These are phyloP conservation scores for Rhodotorula diobovata DNA, from an alignment of 768 basidiomycete species.

Conservation along the genomic window DNA sequence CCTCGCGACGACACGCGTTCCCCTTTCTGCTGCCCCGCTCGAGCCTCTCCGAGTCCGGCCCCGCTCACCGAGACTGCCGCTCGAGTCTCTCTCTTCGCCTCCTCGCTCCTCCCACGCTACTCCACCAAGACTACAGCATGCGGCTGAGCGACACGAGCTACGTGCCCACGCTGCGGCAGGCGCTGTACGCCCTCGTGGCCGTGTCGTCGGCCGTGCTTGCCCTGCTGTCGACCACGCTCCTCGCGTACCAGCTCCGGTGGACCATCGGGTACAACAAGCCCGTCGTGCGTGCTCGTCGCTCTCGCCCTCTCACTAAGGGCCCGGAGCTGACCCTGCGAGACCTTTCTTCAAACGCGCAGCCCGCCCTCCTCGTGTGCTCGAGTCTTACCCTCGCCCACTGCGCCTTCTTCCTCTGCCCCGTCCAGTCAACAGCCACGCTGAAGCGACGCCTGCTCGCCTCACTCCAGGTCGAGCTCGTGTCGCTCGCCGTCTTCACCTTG, in stretches of 20 bases:
- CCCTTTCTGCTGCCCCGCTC: neutral
- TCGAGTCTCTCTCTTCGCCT: neutral
- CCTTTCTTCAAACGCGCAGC: neutral
- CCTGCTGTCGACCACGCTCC: neutral
- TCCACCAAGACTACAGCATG: neutral
- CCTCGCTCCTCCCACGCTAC: neutral
- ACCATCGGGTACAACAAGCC: constrained; percentile 30
- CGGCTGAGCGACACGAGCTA: neutral
- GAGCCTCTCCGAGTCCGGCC: neutral
- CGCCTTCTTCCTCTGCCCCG: constrained; percentile 5
- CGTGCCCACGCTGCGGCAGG: neutral
- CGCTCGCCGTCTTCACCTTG: neutral
- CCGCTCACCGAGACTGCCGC: too few species aligned
- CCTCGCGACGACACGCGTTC: too few species aligned
- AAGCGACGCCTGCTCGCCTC: neutral
- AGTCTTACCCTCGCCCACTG: neutral
- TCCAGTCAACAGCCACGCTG: neutral
- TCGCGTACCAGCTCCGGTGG: constrained; percentile 15
- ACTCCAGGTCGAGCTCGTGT: constrained; percentile 1
- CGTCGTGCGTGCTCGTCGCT: neutral
- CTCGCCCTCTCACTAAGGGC: too few species aligned
- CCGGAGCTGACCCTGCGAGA: too few species aligned
- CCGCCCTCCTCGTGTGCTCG: constrained; percentile 6
- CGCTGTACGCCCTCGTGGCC: constrained; percentile 11
- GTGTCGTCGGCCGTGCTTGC: neutral